A percentile compares a stretch with the other conserved stretches of the same genome.
Conservation (phyloP, 352 stramenopile species). For the Phytophthora nicotianae region DNA sequence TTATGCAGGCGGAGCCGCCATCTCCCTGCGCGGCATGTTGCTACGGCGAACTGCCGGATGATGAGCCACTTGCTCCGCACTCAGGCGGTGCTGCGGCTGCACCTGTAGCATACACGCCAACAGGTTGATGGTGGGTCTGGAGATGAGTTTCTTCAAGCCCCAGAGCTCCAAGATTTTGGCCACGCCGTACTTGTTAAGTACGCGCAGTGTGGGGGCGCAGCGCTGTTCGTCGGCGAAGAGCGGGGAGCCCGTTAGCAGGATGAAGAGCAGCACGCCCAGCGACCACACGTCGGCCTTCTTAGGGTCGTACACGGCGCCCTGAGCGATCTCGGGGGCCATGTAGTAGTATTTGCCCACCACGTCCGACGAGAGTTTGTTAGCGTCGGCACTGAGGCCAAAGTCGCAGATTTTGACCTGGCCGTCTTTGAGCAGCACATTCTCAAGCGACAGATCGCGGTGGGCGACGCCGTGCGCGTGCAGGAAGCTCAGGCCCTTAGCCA, state of each 20-base stretch:
- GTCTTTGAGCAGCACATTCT: constrained; percentile 60
- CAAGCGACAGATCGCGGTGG: constrained; percentile 61
- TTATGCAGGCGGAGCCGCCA: constrained; percentile 8
- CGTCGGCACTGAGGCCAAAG: constrained; percentile 62
- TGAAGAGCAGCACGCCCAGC: constrained; percentile 82
- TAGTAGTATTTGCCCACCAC: constrained; percentile 71
- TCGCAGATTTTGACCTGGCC: constrained; percentile 55
- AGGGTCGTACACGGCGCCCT: constrained; percentile 43
- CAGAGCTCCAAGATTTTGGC: constrained; percentile 64
- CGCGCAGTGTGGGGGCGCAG: constrained; percentile 53
- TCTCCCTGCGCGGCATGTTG: not conserved
- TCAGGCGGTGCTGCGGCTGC: constrained; percentile 36
- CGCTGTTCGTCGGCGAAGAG: constrained; percentile 28
- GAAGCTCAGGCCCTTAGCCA: constrained; percentile 47
- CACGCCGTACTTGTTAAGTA: constrained; percentile 56
- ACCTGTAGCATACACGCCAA: constrained; percentile 55
- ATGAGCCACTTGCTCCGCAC: constrained; percentile 37
- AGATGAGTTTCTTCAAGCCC: constrained; percentile 40
- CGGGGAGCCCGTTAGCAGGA: constrained; percentile 67
- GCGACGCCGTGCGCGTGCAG: constrained; percentile 54
- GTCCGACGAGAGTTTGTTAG: constrained; percentile 38
- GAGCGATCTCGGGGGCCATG: constrained; percentile 64
- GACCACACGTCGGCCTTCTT: constrained; percentile 80
- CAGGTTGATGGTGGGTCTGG: constrained; percentile 44
- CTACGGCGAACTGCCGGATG: constrained; percentile 25